Evolutionary conservation across 2,329 filamentous ascomycete genomes (phyloP).

Genomic region (Tolypocladium tundrense): DNA sequence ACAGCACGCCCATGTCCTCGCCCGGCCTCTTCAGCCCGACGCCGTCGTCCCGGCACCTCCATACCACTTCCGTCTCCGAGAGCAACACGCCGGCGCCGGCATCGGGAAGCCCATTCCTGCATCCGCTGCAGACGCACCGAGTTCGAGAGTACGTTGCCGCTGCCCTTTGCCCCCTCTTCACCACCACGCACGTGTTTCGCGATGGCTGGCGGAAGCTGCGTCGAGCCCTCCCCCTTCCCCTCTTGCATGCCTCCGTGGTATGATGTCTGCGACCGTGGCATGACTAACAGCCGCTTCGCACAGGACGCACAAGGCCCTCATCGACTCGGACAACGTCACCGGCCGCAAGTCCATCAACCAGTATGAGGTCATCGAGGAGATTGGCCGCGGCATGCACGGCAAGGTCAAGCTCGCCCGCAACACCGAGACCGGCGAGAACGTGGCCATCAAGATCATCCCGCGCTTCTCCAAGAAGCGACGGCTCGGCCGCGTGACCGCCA

Average conservation of each 20-base stretch:
- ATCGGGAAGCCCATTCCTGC: constrained; percentile 51
- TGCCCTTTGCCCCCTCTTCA: not conserved
- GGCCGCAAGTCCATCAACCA: constrained; percentile 96
- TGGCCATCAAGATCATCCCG: constrained; percentile 98
- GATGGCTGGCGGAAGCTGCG: not conserved
- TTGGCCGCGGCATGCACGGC: constrained; percentile 90
- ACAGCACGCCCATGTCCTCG: constrained; percentile 49
- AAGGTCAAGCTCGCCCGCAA: constrained; percentile 94
- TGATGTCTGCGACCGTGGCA: not conserved
- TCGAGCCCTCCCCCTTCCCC: not conserved
- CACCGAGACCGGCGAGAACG: constrained; percentile 61
- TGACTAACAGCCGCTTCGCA: not conserved
- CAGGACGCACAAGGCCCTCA: constrained; percentile 80
- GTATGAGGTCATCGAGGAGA: constrained; percentile 93
- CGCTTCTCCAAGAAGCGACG: constrained; percentile 88
- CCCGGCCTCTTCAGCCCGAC: constrained; percentile 51
- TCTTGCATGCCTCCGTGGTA: not conserved
- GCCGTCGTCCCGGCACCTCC: constrained; percentile 25
- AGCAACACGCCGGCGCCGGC: constrained; percentile 39
- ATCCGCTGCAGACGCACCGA: constrained; percentile 61
- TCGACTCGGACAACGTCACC: constrained; percentile 79
- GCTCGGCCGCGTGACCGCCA: constrained; percentile 67
- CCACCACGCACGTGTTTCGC: not conserved
- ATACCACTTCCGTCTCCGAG: constrained; percentile 38
- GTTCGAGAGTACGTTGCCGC: constrained; percentile 59